phyloP scores from a whole-genome alignment of 257 asterid species.

The Coffea canephora region DNA sequence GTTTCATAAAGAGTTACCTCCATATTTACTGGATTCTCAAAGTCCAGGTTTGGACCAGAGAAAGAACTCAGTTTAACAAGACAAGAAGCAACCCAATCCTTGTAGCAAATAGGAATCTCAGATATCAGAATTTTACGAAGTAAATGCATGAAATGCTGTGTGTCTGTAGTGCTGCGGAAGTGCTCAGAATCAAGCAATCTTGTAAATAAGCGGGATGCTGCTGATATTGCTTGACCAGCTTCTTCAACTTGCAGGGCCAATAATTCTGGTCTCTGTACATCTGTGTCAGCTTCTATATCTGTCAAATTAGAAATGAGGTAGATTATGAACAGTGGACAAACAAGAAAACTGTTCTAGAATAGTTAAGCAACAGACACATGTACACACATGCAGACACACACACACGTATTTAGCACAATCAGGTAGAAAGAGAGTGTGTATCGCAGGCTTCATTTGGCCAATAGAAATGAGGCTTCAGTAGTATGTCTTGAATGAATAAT shows the following conservation, averaged over 20 bases:
- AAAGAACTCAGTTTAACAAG: slow-evolving; percentile 58
- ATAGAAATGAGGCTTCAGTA: neutral
- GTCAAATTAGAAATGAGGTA: slow-evolving; percentile 1
- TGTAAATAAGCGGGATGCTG: slow-evolving; percentile 64
- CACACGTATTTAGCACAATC: neutral
- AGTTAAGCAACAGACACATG: neutral
- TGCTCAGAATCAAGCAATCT: slow-evolving; percentile 50
- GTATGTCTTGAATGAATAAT: neutral
- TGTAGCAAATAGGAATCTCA: slow-evolving; percentile 51
- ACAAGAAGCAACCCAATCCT: slow-evolving; percentile 82
- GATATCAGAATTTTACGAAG: slow-evolving; percentile 59
- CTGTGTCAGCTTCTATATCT: slow-evolving; percentile 32
- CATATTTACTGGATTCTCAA: slow-evolving; percentile 41
- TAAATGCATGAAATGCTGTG: slow-evolving; percentile 36
- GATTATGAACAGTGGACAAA: neutral
- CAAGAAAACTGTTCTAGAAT: neutral
- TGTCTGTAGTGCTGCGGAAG: slow-evolving; percentile 34
- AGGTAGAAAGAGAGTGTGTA: neutral
- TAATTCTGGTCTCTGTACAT: slow-evolving; percentile 43
- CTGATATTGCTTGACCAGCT: slow-evolving; percentile 65
- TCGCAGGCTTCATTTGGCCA: neutral
- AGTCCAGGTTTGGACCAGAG: slow-evolving; percentile 29
- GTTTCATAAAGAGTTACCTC: slow-evolving; percentile 75
- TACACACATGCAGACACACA: neutral
- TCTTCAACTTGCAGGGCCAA: slow-evolving; percentile 61